Evolutionary conservation across 768 basidiomycete species (phyloP).

Genomic region (Pleurotus citrinopileatus): DNA sequence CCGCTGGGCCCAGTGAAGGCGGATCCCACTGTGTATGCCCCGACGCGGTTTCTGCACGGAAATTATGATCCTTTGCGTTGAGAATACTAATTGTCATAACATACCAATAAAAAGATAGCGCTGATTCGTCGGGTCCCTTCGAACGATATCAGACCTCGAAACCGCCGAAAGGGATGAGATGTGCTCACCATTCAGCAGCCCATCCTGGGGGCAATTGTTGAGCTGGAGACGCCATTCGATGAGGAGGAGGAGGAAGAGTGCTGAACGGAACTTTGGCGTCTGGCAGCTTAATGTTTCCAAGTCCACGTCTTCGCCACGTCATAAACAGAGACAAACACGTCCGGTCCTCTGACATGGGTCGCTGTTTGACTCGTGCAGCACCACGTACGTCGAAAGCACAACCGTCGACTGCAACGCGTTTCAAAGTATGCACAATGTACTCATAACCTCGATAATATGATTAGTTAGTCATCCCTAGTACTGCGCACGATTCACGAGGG

Average conservation of each 20-base stretch:
- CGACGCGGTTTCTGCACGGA: slow-evolving; percentile 68
- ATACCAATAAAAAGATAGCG: slow-evolving; percentile 88
- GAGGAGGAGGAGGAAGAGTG: slow-evolving; percentile 14
- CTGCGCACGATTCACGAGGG: too few species aligned
- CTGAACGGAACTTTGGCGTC: slow-evolving; percentile 16
- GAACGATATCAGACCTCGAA: slow-evolving; percentile 16
- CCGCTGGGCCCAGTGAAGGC: slow-evolving; percentile 42
- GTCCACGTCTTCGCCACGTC: slow-evolving; percentile 9
- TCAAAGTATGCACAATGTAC: too few species aligned
- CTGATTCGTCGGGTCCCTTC: slow-evolving; percentile 78
- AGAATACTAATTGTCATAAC: slow-evolving; percentile 25
- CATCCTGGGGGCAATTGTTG: slow-evolving; percentile 88
- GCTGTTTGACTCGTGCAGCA: background rate
- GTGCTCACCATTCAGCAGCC: slow-evolving; percentile 81
- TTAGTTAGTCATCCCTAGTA: too few species aligned
- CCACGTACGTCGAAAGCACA: background rate
- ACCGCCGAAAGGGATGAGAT: too few species aligned
- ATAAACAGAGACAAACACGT: slow-evolving; percentile 15
- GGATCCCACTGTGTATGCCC: slow-evolving; percentile 90
- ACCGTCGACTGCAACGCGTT: too few species aligned
- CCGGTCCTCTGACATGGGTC: background rate
- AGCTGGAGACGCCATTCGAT: slow-evolving; percentile 46
- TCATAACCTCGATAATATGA: too few species aligned
- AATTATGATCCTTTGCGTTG: slow-evolving; percentile 16
- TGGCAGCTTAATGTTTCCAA: slow-evolving; percentile 7